These are phyloP conservation scores for Balakata baccata DNA, from an alignment of 345 rosid species.

Conservation along the genomic window DNA sequence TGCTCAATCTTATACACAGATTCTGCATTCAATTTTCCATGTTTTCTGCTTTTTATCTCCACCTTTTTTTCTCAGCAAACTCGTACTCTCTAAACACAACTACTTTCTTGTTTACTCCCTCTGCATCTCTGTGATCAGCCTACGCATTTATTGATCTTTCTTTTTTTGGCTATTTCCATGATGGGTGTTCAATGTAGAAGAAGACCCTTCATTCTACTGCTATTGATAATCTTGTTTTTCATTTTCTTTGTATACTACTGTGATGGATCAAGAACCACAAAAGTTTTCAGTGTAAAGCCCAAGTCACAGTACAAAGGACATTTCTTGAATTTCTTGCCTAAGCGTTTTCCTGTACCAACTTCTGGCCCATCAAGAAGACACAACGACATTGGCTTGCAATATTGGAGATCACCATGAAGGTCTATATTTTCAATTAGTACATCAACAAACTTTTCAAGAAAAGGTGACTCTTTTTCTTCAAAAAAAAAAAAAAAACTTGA, in stretches of 20 bases:
- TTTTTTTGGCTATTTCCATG: conserved; percentile 4
- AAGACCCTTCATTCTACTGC: conserved; percentile 26
- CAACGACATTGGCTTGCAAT: conserved; percentile 73
- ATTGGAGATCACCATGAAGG: conserved; percentile 51
- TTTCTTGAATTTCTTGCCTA: conserved; percentile 73
- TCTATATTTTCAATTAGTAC: not conserved
- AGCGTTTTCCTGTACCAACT: conserved; percentile 72
- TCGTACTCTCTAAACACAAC: too few species aligned
- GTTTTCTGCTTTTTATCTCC: too few species aligned
- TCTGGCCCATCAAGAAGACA: conserved; percentile 94
- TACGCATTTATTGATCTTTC: conserved; percentile 27
- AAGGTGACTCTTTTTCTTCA: conserved; percentile 22
- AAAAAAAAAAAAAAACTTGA: not conserved
- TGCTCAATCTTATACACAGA: conserved; percentile 9
- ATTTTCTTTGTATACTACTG: conserved; percentile 31
- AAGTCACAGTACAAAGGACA: conserved; percentile 40
- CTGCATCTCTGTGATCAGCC: too few species aligned
- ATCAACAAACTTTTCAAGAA: not conserved
- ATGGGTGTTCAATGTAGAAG: conserved; percentile 46
- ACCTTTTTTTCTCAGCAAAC: too few species aligned
- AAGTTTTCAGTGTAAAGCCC: conserved; percentile 45
- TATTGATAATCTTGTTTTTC: conserved; percentile 15
- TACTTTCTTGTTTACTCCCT: too few species aligned
- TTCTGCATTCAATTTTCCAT: conserved; percentile 11
- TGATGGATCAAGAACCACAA: conserved; percentile 50